These are phyloP conservation scores for Cyberlindnera petersonii DNA, from an alignment of 805 yeast genomes.

Conservation along the genomic window DNA sequence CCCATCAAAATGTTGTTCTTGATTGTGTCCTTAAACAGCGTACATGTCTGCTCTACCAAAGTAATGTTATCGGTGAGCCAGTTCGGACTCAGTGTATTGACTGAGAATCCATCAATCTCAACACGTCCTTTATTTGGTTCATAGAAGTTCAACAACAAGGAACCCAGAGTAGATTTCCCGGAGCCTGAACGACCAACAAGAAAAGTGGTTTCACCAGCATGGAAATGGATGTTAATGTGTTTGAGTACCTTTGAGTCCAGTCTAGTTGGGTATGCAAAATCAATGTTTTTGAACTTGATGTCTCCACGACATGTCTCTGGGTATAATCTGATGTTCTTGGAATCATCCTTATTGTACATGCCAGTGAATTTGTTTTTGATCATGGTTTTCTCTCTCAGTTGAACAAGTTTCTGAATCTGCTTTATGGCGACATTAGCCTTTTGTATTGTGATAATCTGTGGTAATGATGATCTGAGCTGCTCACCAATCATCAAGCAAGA, in stretches of 20 bases:
- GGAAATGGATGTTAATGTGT: slow-evolving; percentile 42
- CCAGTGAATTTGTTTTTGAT: slow-evolving; percentile 13
- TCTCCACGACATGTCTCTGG: slow-evolving; percentile 40
- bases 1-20: slow-evolving; percentile 62
- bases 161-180: slow-evolving; percentile 83
- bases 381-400: slow-evolving; percentile 13
- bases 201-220: slow-evolving; percentile 47
- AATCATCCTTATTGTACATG: slow-evolving; percentile 10
- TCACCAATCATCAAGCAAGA: slow-evolving; percentile 74
- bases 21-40: slow-evolving; percentile 61
- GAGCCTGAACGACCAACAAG: slow-evolving; percentile 88
- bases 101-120: slow-evolving; percentile 48
- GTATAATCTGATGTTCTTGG: slow-evolving; percentile 20
- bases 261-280: slow-evolving; percentile 62
- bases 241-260: slow-evolving; percentile 43
- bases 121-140: slow-evolving; percentile 49
- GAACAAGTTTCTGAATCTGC: slow-evolving; percentile 43
- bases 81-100: slow-evolving; percentile 37
- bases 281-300: slow-evolving; percentile 51
- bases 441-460: slow-evolving; percentile 57
- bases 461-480: slow-evolving; percentile 50
- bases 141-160: slow-evolving; percentile 60
- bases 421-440: slow-evolving; percentile 69
- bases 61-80: slow-evolving; percentile 66
- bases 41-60: slow-evolving; percentile 67